These are phyloP conservation scores for Selaginella moellendorffii DNA, from an alignment of 75 land plant species.

Conservation along the genomic window DNA sequence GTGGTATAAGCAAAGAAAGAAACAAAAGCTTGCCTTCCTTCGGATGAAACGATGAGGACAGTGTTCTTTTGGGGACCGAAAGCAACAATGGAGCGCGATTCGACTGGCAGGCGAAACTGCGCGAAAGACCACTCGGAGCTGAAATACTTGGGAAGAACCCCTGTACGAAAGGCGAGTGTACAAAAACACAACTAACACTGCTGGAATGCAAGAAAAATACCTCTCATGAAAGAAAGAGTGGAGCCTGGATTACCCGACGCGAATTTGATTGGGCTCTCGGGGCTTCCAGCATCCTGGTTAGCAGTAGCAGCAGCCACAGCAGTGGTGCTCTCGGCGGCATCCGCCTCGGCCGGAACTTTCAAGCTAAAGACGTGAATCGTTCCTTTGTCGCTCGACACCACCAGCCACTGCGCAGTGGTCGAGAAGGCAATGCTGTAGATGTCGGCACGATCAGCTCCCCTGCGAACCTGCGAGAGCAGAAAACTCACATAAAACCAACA, in stretches of 20 bases:
- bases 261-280: constrained; percentile 8
- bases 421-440: constrained; percentile 77
- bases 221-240: constrained; percentile 80
- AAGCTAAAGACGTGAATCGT: constrained; percentile 81
- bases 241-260: constrained; percentile 53
- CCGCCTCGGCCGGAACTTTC: constrained; percentile 39
- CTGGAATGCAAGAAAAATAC: no score
- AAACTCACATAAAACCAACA: neutral
- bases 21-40: constrained; percentile 52
- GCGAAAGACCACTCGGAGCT: constrained; percentile 96
- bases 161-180: constrained; percentile 18
- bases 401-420: constrained; percentile 72
- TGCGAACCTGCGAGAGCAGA: constrained; percentile 42
- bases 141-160: constrained; percentile 80
- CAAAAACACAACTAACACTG: no score
- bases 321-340: constrained; percentile 15
- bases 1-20: neutral
- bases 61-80: constrained; percentile 78
- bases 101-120: constrained; percentile 67
- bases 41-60: constrained; percentile 49
- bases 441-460: constrained; percentile 78
- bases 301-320: constrained; percentile 12
- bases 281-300: constrained; percentile 11
- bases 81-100: constrained; percentile 46
- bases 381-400: constrained; percentile 87